A percentile compares a stretch with the other conserved stretches of the same genome.
Evolutionary conservation across 2,329 filamentous ascomycete genomes (phyloP).

Genomic region (Fusarium solani-melongenae): DNA sequence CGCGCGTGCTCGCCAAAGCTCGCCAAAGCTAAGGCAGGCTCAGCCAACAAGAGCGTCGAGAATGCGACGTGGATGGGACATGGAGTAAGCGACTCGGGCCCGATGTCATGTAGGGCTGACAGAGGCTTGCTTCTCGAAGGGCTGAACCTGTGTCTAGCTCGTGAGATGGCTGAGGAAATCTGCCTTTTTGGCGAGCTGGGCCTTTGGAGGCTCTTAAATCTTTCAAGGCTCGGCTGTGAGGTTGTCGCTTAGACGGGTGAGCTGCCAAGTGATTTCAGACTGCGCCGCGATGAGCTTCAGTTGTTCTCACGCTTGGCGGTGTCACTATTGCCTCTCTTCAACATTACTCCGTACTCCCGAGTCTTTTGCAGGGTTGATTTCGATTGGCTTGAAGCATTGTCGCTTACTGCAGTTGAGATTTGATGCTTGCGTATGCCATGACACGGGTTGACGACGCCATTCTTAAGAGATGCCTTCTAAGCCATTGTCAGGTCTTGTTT

Average conservation of each 20-base stretch:
- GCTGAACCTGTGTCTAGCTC: not conserved
- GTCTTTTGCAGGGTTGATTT: not conserved
- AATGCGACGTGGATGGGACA: not conserved
- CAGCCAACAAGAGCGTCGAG: constrained; percentile 11
- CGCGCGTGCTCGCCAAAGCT: constrained; percentile 32
- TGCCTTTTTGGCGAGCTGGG: constrained; percentile 1
- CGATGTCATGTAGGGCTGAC: constrained; percentile 3
- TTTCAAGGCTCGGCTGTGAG: not conserved
- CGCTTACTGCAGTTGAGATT: not conserved
- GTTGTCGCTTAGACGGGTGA: not conserved
- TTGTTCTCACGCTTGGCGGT: not conserved
- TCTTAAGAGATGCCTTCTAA: not conserved
- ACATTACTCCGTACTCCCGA: not conserved
- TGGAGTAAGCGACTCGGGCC: not conserved
- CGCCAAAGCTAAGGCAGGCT: constrained; percentile 20
- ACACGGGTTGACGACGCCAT: constrained; percentile 2
- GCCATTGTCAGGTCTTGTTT: not conserved
- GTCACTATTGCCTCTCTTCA: not conserved
- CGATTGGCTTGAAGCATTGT: not conserved
- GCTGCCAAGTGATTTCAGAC: not conserved
- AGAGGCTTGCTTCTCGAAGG: not conserved
- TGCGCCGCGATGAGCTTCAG: not conserved
- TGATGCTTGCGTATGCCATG: constrained; percentile 7
- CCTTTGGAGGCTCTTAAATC: not conserved
- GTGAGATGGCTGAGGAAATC: not conserved